phyloP scores from a whole-genome alignment of 208 protist species.

The Crithidia thermophila region DNA sequence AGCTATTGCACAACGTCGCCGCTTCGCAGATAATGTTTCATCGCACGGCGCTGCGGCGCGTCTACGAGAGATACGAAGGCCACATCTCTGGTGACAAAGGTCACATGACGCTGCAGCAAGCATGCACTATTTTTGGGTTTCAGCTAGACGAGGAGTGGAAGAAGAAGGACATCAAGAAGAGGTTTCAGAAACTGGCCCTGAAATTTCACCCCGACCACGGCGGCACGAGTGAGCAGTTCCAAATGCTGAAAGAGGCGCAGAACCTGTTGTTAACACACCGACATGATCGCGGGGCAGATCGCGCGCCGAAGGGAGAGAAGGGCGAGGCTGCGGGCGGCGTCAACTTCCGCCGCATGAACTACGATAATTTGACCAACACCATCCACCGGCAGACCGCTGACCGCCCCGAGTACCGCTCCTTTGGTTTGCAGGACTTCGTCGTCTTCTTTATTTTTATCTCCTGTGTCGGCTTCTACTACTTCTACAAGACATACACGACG shows the following conservation, averaged over 20 bases:
- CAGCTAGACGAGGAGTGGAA: slow-evolving; percentile 76
- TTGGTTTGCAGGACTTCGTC: slow-evolving; percentile 63
- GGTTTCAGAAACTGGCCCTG: slow-evolving; percentile 77
- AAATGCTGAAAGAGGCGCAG: slow-evolving; percentile 83
- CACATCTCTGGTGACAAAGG: slow-evolving; percentile 79
- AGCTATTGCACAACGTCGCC: background rate
- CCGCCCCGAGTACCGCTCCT: slow-evolving; percentile 71
- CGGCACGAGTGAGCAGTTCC: slow-evolving; percentile 83
- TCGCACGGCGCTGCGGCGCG: slow-evolving; percentile 14
- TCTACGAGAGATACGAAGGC: slow-evolving; percentile 52
- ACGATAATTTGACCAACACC: slow-evolving; percentile 79
- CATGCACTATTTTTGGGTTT: slow-evolving; percentile 90
- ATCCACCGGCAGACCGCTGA: slow-evolving; percentile 82
- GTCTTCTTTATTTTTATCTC: slow-evolving; percentile 68
- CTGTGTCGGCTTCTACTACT: slow-evolving; percentile 53
- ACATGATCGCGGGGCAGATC: slow-evolving; percentile 49
- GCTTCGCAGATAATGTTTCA: slow-evolving; percentile 25
- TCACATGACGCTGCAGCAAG: slow-evolving; percentile 85
- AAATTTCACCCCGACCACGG: slow-evolving; percentile 86
- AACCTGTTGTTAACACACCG: slow-evolving; percentile 79
- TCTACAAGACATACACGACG: slow-evolving; percentile 65
- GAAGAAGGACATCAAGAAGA: slow-evolving; percentile 77
- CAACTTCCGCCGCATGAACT: slow-evolving; percentile 81
- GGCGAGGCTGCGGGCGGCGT: slow-evolving; percentile 35
- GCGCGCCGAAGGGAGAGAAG: slow-evolving; percentile 6